Evolutionary conservation across 768 basidiomycete species (phyloP).

Genomic region (Lanmaoa rubissima): DNA sequence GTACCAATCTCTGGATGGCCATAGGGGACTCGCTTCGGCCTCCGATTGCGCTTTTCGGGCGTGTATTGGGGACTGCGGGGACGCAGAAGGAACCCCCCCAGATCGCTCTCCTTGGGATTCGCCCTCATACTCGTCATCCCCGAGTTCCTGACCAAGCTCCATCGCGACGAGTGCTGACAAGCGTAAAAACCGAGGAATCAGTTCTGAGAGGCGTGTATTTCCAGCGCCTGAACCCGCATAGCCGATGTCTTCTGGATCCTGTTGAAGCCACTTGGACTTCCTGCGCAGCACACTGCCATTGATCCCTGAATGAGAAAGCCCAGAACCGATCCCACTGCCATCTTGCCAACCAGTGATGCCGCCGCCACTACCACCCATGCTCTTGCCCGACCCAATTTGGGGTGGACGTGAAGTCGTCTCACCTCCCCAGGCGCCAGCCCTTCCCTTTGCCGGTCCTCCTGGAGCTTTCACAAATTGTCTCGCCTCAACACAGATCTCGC

Average conservation of each 20-base stretch:
- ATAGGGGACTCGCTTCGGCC: constrained; percentile 50
- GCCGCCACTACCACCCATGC: constrained; percentile 36
- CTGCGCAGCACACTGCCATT: constrained; percentile 61
- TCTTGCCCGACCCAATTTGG: constrained; percentile 19
- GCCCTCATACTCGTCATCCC: constrained; percentile 48
- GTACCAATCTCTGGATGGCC: constrained; percentile 80
- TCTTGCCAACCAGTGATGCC: constrained; percentile 75
- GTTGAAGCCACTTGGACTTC: constrained; percentile 31
- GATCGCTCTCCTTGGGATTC: constrained; percentile 30
- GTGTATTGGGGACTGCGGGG: constrained; percentile 11
- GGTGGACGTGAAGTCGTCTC: constrained; percentile 23
- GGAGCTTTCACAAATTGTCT: constrained; percentile 35
- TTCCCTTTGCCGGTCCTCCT: constrained; percentile 25
- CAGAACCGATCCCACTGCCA: constrained; percentile 70
- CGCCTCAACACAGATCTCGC: constrained; percentile 75
- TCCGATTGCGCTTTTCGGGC: constrained; percentile 30
- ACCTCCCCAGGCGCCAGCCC: constrained; percentile 27
- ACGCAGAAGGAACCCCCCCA: constrained; percentile 11
- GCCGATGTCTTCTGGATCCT: constrained; percentile 24
- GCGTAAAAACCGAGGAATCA: constrained; percentile 70
- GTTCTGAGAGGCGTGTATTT: constrained; percentile 62
- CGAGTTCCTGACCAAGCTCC: constrained; percentile 71
- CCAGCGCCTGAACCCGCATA: constrained; percentile 42
- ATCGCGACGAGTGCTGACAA: constrained; percentile 76
- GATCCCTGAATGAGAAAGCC: constrained; percentile 55